Evolutionary conservation across 176 grass and related monocot genomes (phyloP), one percentile per base, ranked within the genome.

Genomic region (Hyparrhenia diplandra): DNA sequence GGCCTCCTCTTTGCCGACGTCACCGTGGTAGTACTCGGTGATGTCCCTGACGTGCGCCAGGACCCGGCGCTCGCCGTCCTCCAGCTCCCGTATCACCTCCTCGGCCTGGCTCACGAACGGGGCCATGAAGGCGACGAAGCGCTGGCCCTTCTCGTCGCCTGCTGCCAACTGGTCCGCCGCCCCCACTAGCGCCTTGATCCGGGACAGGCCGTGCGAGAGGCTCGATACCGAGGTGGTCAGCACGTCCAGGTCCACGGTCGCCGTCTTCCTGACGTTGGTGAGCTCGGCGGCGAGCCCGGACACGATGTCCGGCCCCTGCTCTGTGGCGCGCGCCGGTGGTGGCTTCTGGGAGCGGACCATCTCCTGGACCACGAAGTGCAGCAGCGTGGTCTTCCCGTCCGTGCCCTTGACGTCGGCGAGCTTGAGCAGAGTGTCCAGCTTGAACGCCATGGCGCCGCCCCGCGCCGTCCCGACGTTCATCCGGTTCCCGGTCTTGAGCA

Each of bases 1-100:
- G 1, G 82, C 73, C 67, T 98, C 96, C 36, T 98, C 96, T 80
- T 65, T 98, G 70, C 88, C 86, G 16, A 91, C 82, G 84, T 95
- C 88, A 28, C 96, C 96, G 84, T 98, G 96, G 82, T 98, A 98
- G 55, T 98, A 98, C 84, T 98, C 96, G 16, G 92, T 90, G 73
- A 95, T 93, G 29, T 93, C 88, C 82, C 90, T 86, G 36, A 98
- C 96, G 73, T 95, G 96, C 54, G 82, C 67, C 62, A 98, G 83
- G 6, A 95, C 96, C 5, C 43, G 79, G 4, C 82, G 78, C 85
- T 98, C 88, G 36, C 82, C 81, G 35, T 89, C 81, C 80, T 93
- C 94, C 78, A 98, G 74, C 80, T 95, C 96, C 77, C 79, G 23
- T 68, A 95, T 85, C 51, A 82, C 84, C 84, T 79, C 84, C 64